Percentiles rank a stretch among this genome's conserved stretches.
These are phyloP conservation scores for Coemansia sp. DNA, from an alignment of 192 early-diverging fungal genomes.

Conservation along the genomic window DNA sequence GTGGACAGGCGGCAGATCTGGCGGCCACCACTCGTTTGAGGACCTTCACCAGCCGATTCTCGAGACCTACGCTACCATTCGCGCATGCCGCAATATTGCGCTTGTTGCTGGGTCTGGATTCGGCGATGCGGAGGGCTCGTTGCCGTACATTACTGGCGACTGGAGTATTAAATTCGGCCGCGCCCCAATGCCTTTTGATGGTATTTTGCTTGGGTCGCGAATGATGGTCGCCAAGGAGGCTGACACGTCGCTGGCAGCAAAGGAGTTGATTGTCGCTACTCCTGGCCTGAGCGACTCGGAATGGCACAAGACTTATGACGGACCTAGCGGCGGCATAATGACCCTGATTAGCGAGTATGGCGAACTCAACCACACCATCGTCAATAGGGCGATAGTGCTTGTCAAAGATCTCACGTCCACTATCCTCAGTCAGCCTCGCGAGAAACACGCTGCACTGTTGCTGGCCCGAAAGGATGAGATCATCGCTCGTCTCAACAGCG, in stretches of 20 bases:
- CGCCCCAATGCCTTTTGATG: slow-evolving; percentile 96
- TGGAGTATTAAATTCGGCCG: slow-evolving; percentile 80
- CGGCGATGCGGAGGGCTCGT: slow-evolving; percentile 81
- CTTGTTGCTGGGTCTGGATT: slow-evolving; percentile 94
- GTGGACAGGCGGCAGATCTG: slow-evolving; percentile 96
- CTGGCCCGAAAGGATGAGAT: slow-evolving; percentile 76
- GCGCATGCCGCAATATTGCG: slow-evolving; percentile 77
- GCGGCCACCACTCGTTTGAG: slow-evolving; percentile 97
- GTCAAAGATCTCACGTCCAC: slow-evolving; percentile 82
- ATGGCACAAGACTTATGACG: slow-evolving; percentile 86
- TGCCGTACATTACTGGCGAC: slow-evolving; percentile 93
- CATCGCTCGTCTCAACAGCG: slow-evolving; percentile 78
- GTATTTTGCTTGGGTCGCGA: slow-evolving; percentile 92
- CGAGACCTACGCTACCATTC: slow-evolving; percentile 65
- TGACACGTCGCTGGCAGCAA: slow-evolving; percentile 73
- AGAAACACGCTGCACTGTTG: slow-evolving; percentile 76
- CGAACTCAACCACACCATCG: slow-evolving; percentile 91
- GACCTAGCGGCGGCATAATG: slow-evolving; percentile 75
- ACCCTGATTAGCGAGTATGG: slow-evolving; percentile 90
- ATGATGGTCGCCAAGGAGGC: slow-evolving; percentile 94
- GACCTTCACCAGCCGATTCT: slow-evolving; percentile 93
- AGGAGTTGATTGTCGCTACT: slow-evolving; percentile 84
- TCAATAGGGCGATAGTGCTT: slow-evolving; percentile 79
- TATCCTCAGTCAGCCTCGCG: slow-evolving; percentile 81
- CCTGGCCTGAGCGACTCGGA: slow-evolving; percentile 78